Conservation (phyloP, 108 stramenopile species). For the Cylindrotheca fusiformis region DNA sequence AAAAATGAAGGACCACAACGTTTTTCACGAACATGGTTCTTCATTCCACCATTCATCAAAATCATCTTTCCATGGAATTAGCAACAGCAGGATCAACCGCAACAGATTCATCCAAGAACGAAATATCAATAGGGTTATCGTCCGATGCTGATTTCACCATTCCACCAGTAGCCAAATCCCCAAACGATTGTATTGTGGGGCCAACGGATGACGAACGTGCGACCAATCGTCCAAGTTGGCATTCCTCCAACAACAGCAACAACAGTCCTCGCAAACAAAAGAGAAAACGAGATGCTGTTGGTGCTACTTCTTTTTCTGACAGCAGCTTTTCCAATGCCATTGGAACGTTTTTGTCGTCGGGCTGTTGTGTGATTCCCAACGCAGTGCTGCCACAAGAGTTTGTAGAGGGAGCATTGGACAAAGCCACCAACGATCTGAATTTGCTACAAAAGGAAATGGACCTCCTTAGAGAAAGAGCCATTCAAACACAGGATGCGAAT, state of each 20-base stretch:
- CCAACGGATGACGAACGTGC: background rate
- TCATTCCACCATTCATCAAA: too few relatives aligned
- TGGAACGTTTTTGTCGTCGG: slow-evolving; percentile 17
- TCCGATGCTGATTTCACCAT: background rate
- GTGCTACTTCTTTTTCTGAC: background rate
- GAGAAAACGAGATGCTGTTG: background rate
- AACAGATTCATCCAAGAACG: too few relatives aligned
- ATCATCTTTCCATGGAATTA: too few relatives aligned
- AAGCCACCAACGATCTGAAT: slow-evolving; percentile 9
- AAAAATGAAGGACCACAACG: too few relatives aligned
- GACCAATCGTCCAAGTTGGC: background rate
- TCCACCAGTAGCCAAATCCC: slow-evolving; percentile 1
- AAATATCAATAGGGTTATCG: too few relatives aligned
- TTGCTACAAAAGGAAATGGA: slow-evolving; percentile 2
- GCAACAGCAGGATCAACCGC: too few relatives aligned
- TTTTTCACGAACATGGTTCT: too few relatives aligned
- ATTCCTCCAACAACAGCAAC: too few relatives aligned
- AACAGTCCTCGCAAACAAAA: too few relatives aligned
- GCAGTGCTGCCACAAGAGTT: slow-evolving; percentile 3
- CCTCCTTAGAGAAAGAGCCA: background rate
- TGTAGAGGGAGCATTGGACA: background rate
- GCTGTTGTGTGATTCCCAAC: slow-evolving; percentile 21
- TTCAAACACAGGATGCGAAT: background rate
- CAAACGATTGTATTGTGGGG: slow-evolving; percentile 5
- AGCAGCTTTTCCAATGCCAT: slow-evolving; percentile 15